Conservation (phyloP, 352 stramenopile species). For the Phytophthora europaea region DNA sequence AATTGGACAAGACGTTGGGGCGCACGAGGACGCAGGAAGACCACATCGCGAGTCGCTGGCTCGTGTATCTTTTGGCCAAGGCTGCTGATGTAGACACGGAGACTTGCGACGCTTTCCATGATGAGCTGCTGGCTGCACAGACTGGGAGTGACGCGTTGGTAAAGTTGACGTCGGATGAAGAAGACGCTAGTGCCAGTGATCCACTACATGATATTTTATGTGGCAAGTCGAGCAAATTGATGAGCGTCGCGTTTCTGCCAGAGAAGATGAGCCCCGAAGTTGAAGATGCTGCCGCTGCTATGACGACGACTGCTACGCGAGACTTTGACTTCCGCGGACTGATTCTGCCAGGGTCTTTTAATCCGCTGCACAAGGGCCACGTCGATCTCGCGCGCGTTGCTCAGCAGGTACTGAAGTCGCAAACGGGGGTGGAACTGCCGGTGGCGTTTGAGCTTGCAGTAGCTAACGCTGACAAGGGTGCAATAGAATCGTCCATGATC, state of each 20-base stretch:
- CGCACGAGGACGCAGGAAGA: slow-evolving; percentile 75
- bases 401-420: slow-evolving; percentile 50
- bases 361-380: slow-evolving; percentile 84
- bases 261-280: not conserved
- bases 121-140: slow-evolving; percentile 43
- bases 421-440: slow-evolving; percentile 42
- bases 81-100: slow-evolving; percentile 46
- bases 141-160: slow-evolving; percentile 41
- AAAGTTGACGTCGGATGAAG: slow-evolving; percentile 17
- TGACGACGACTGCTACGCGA: slow-evolving; percentile 31
- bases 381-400: slow-evolving; percentile 62
- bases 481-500: slow-evolving; percentile 53
- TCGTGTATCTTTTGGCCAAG: slow-evolving; percentile 76
- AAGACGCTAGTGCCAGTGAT: slow-evolving; percentile 11
- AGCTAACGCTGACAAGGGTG: slow-evolving; percentile 85
- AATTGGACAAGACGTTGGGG: slow-evolving; percentile 69
- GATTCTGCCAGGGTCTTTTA: slow-evolving; percentile 85
- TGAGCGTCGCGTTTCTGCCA: slow-evolving; percentile 65
- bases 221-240: slow-evolving; percentile 30
- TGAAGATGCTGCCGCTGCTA: slow-evolving; percentile 2
- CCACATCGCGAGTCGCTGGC: slow-evolving; percentile 69
- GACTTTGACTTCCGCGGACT: slow-evolving; percentile 67
- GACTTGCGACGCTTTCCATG: slow-evolving; percentile 37
- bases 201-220: slow-evolving; percentile 42
- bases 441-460: slow-evolving; percentile 84